Base-by-base conservation (phyloP, 352 stramenopile genomes). In the Aphanomyces cochlioides region DNA sequence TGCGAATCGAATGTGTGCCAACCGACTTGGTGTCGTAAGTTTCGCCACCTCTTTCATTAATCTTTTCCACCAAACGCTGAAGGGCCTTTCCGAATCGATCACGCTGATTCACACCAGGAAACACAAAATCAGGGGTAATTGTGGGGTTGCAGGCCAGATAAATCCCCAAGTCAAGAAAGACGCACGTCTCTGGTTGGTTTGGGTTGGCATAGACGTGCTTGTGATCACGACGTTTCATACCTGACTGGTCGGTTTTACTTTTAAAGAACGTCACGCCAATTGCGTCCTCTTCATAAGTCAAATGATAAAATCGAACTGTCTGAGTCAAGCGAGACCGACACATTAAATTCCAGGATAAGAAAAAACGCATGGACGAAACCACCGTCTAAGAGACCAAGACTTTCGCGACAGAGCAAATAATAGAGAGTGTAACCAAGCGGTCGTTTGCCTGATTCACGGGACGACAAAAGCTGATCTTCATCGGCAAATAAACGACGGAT, bases 201-300 rank as follows among this genome's bases (percentile, higher is more conserved):
- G 75, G 75, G 48, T 81, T 81, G 19, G 74, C 65, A 47, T 81
- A 81, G 7, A 83, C 38, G 48, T 81, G 75, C 7, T 59, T 66
- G n/a, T 74, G 74, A 58, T 83, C 75, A 5, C 65, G 63, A 36
- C 70, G 67, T n/a, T 50, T 2, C 17, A n/a, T n/a, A 4, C 69
- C 76, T 7, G 40, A 37, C 47, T 83, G 70, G 21, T 83, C 72
- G 5, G 74, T 80, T 47, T 81, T 80, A 68, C 75, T 79, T 34
- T 83, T 70, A 0, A 73, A 70, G 38, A 81, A 83, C 50, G 73
- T 78, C 0, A 81, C 69, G n/a, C 72, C 67, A 1, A 79, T 47
- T 6, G 77, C 72, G 66, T 83, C 75, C 17, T 77, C 73, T 0
- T 59, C 39, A 60, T 59, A 83, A 17, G 74, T 61, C 2, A 81